Evolutionary conservation across 371 early-diverging fungal genomes (phyloP).

Genomic region (Mortierella sp.): DNA sequence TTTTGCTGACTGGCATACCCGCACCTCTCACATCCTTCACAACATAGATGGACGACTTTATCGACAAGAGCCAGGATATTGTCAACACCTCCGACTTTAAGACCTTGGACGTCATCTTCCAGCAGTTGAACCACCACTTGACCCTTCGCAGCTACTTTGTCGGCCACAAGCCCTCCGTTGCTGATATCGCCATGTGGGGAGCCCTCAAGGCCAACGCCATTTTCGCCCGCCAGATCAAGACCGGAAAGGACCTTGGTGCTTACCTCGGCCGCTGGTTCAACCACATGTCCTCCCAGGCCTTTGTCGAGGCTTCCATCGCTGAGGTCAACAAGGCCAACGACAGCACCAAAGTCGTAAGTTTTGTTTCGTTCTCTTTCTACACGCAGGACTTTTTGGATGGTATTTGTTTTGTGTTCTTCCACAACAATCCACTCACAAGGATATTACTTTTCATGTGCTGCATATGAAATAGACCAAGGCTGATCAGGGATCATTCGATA

Average conservation of each 20-base stretch:
- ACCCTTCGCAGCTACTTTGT: conserved; percentile 86
- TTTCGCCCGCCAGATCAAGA: conserved; percentile 85
- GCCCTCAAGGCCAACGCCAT: conserved; percentile 87
- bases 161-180: conserved; percentile 84
- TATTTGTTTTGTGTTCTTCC: neutral
- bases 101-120: conserved; percentile 75
- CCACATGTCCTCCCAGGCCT: conserved; percentile 76
- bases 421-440: neutral
- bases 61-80: conserved; percentile 74
- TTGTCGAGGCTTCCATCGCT: conserved; percentile 66
- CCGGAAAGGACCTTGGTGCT: conserved; percentile 78
- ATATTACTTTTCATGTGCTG: neutral
- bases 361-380: neutral
- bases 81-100: conserved; percentile 80
- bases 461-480: conserved; percentile 60
- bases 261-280: conserved; percentile 91
- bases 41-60: conserved; percentile 72
- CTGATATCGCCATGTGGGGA: conserved; percentile 93
- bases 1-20: neutral
- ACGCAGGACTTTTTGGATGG: neutral
- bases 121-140: conserved; percentile 82
- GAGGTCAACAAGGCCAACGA: conserved; percentile 65
- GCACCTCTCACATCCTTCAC: neutral
- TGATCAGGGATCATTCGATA: conserved; percentile 97
- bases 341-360: conserved; percentile 44